Conservation (phyloP, 2,329 filamentous ascomycete genomes). For the Nemania sp. region DNA sequence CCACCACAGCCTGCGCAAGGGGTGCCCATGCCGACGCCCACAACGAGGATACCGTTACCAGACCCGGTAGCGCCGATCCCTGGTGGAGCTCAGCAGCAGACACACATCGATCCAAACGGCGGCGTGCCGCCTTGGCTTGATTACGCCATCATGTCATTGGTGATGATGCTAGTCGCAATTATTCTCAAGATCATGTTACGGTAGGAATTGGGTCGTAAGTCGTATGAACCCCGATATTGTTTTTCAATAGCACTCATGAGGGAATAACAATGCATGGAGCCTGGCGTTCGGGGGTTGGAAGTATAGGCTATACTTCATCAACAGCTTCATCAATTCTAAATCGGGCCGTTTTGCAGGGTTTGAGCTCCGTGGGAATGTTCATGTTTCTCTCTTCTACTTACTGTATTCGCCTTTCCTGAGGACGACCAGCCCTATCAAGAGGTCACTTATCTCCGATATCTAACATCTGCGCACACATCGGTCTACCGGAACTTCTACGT, state of each 20-base stretch:
- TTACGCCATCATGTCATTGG: conserved; percentile 73
- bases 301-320: no score
- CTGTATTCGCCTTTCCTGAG: no score
- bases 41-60: conserved; percentile 36
- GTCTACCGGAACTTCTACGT: no score
- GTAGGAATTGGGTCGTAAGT: conserved; percentile 3
- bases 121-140: conserved; percentile 77
- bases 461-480: no score
- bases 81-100: conserved; percentile 27
- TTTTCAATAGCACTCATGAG: neutral
- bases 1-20: conserved; percentile 32
- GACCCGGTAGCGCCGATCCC: conserved; percentile 32
- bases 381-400: no score
- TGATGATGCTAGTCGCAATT: conserved; percentile 71
- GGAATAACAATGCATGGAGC: conserved; percentile 12
- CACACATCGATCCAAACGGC: conserved; percentile 43
- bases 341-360: no score
- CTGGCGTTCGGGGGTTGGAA: no score
- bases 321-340: no score
- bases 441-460: no score
- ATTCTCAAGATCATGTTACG: conserved; percentile 59
- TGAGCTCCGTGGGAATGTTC: no score
- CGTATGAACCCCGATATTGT: neutral
- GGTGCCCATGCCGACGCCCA: conserved; percentile 35
- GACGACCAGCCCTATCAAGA: no score